These are phyloP conservation scores for Straminergon stramineum DNA, from an alignment of 225 moss, liverwort and hornwort species.

Conservation along the genomic window DNA sequence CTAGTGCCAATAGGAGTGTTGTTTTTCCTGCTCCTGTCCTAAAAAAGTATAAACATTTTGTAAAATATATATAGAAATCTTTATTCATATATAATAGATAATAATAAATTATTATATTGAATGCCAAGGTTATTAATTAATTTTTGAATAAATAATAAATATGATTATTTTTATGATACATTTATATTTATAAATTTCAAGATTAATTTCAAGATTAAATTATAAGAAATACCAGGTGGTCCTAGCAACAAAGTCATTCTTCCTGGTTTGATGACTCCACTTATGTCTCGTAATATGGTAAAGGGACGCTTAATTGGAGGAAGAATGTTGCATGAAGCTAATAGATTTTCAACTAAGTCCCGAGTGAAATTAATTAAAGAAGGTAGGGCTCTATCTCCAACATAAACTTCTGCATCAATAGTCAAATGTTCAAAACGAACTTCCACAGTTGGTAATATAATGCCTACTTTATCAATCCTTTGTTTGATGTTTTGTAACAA, in stretches of 20 bases:
- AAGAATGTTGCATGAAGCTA: conserved; percentile 12
- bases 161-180: neutral
- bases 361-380: conserved; percentile 42
- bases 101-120: no score
- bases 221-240: conserved; percentile 12
- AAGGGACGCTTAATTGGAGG: conserved; percentile 16
- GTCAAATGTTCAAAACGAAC: conserved; percentile 48
- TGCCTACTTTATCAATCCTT: conserved; percentile 35
- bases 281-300: conserved; percentile 17
- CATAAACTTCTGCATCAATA: conserved; percentile 33
- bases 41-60: neutral
- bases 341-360: conserved; percentile 23
- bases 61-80: neutral
- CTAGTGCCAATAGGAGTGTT: conserved; percentile 14
- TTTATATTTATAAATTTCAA: neutral
- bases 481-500: conserved; percentile 39
- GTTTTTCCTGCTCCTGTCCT: conserved; percentile 25
- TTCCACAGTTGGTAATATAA: conserved; percentile 39
- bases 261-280: conserved; percentile 27
- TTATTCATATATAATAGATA: neutral
- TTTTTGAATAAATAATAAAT: neutral
- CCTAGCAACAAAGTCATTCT: conserved; percentile 36
- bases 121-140: no score
- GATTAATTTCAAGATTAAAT: neutral
- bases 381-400: conserved; percentile 44